Evolutionary conservation across 352 stramenopile genomes (phyloP), one percentile per base, ranked within the genome.

Genomic region (Phytophthora melonis): DNA sequence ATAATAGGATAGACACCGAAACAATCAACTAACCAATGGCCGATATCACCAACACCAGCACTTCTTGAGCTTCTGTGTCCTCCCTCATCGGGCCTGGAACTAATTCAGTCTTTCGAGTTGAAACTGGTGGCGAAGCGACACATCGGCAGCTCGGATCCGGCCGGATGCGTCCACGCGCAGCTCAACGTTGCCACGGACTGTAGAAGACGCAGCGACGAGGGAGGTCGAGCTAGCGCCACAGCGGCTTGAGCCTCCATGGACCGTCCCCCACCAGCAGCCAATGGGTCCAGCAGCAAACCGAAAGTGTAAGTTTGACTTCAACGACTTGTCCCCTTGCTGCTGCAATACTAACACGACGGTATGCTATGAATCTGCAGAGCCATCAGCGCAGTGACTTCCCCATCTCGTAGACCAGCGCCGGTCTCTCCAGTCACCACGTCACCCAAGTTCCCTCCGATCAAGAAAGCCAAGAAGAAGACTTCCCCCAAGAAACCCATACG

Each of bases 381-480:
- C 45, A 66, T 14, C 2, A 34, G 43, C 21, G 53, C 34, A 5
- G 34, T 23, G 21, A 39, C 58, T 10, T 79, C 72, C 58, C 72
- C 67, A 10, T 45, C 55, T 32, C 67, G 67, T 32, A 21, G 49
- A 67, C 8, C 14, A 30, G 45, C 49, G 53, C 43, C 59, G 47
- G 45, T 41, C 10, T 66, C 62, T 27, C 59, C 68, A 10, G 63
- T 23, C 8, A 14, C 56, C 9, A 45, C 36, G 5, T 72, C 66
- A 13, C 49, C 61, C 32, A 63, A 68, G 39, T 77, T 80, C 56
- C 68, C 73, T 59, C 56, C 49, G 9, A 77, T 81, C 56, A 76
- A 81, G 32, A 81, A 76, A 25, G 2, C 5, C 21, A 69, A 70
- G 27, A 63, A 70, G 27, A 63, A 69, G 11, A 45, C 25, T 23